Percentiles rank a stretch among this genome's conserved stretches.
phyloP scores from a whole-genome alignment of 2,329 filamentous ascomycete genomes.

The Pseudogymnoascus sp. region DNA sequence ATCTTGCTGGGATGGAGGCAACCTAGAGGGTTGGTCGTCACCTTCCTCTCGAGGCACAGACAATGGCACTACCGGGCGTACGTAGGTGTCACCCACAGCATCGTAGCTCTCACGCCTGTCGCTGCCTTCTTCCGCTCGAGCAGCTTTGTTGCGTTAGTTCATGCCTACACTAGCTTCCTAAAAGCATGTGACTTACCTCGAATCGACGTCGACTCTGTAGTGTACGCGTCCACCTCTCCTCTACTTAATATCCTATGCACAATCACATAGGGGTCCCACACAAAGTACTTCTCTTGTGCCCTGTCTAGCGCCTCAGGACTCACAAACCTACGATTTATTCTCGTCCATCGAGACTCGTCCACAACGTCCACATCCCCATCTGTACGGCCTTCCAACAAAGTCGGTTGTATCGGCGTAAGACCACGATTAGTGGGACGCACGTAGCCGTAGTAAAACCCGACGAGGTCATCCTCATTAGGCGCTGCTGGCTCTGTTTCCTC shows the following conservation, averaged over 20 bases:
- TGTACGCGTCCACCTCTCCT: conserved; percentile 84
- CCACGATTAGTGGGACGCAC: not conserved
- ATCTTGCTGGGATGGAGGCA: too few relatives aligned
- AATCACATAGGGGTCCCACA: conserved; percentile 87
- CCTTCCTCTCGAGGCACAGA: too few relatives aligned
- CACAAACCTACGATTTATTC: conserved; percentile 79
- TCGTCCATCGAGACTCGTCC: conserved; percentile 77
- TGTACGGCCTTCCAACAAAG: not conserved
- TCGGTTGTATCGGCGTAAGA: not conserved
- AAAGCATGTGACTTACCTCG: conserved; percentile 51
- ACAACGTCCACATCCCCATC: not conserved
- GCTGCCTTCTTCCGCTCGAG: not conserved
- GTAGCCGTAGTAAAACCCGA: not conserved
- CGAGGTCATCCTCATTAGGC: not conserved
- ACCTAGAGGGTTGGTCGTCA: too few relatives aligned
- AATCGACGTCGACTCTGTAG: conserved; percentile 70
- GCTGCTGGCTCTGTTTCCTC: not conserved
- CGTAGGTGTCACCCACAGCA: too few relatives aligned
- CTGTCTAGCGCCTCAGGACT: conserved; percentile 80
- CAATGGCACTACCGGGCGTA: too few relatives aligned
- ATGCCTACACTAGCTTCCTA: not conserved
- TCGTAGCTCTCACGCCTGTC: not conserved
- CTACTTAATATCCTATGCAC: conserved; percentile 78
- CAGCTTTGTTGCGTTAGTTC: not conserved
- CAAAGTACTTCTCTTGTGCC: conserved; percentile 85